phyloP scores from a whole-genome alignment of 169 alveolate genomes.

The Eimeria falciformis region DNA sequence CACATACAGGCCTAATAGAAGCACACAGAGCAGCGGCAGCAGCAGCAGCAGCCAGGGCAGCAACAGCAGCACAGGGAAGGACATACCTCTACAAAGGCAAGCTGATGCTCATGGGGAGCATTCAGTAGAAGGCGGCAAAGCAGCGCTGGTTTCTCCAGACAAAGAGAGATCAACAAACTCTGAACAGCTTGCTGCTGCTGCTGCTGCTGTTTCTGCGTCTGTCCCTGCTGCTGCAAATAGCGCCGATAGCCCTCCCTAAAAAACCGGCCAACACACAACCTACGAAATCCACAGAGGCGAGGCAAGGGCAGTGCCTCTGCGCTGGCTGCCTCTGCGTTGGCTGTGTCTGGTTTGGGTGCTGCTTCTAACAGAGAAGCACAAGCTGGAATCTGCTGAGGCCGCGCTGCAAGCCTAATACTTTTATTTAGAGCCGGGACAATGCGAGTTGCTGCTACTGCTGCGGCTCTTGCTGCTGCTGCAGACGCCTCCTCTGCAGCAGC shows the following conservation, averaged over 20 bases:
- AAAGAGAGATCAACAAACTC: background rate
- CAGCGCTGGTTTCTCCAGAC: background rate
- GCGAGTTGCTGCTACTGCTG: background rate
- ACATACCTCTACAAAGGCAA: background rate
- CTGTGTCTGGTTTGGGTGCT: background rate
- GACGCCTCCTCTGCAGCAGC: background rate
- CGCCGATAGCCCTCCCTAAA: background rate
- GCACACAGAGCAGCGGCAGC: too few relatives aligned
- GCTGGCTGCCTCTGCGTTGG: background rate
- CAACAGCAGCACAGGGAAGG: background rate
- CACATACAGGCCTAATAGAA: background rate
- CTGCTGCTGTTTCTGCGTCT: background rate
- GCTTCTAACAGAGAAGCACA: background rate
- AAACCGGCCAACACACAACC: background rate
- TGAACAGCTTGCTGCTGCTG: background rate
- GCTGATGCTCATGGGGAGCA: background rate
- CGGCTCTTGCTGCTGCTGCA: background rate
- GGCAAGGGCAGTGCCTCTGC: background rate
- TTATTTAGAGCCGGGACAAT: background rate
- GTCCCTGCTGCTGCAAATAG: background rate
- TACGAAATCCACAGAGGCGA: background rate
- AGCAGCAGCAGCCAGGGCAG: background rate
- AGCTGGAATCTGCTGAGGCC: background rate
- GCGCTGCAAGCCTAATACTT: background rate
- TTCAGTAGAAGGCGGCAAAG: background rate